A percentile compares a stretch with the other conserved stretches of the same genome.
Evolutionary conservation across 2,329 filamentous ascomycete genomes (phyloP).

Genomic region (Exophiala mesophila): DNA sequence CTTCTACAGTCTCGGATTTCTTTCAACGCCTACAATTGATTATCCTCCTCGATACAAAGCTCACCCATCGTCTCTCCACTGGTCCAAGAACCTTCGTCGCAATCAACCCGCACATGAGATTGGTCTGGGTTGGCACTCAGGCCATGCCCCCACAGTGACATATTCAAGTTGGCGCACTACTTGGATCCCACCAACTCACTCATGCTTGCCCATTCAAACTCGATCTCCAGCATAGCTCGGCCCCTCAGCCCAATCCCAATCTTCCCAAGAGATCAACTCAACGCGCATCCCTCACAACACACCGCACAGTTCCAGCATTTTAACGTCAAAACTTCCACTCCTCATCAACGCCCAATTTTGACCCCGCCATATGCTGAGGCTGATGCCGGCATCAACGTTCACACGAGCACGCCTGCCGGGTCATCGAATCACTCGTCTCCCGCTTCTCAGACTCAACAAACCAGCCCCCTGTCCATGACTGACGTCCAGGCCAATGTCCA

Average conservation of each 20-base stretch:
- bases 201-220: slow-evolving; percentile 8
- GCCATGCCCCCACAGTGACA: slow-evolving; percentile 8
- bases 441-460: slow-evolving; percentile 19
- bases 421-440: slow-evolving; percentile 24
- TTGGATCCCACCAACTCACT: slow-evolving; percentile 9
- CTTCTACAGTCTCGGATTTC: too few species aligned
- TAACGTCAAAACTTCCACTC: slow-evolving; percentile 5
- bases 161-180: slow-evolving; percentile 21
- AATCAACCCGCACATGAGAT: too few species aligned
- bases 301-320: slow-evolving; percentile 9
- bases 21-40: too few species aligned
- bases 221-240: not conserved
- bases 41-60: too few species aligned
- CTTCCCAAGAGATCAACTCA: too few species aligned
- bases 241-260: too few species aligned
- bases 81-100: not conserved
- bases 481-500: slow-evolving; percentile 15
- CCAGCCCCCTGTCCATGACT: slow-evolving; percentile 24
- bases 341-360: slow-evolving; percentile 8
- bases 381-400: slow-evolving; percentile 18
- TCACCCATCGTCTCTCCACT: too few species aligned
- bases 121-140: slow-evolving; percentile 1
- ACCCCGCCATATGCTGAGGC: slow-evolving; percentile 21
- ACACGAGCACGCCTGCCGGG: slow-evolving; percentile 19
- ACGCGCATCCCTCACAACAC: too few species aligned